These are phyloP conservation scores for Moesziomyces aphidis DNA, from an alignment of 1,284 basidiomycete genomes.

Conservation along the genomic window DNA sequence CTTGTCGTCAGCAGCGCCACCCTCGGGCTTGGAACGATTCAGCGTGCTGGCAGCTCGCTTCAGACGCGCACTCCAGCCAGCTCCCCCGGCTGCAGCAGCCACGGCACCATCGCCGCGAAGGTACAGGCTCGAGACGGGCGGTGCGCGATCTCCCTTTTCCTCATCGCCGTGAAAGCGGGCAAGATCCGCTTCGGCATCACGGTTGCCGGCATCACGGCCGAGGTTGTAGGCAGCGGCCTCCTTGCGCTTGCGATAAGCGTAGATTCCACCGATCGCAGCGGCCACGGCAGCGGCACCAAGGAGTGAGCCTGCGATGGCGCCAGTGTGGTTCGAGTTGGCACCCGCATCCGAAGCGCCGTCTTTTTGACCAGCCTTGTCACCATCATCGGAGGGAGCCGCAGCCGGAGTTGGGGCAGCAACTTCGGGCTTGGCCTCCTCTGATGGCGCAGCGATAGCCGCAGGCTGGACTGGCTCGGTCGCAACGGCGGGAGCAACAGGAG, in stretches of 20 bases:
- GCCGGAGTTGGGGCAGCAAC: conserved; percentile 23
- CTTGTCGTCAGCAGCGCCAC: conserved; percentile 2
- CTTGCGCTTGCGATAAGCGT: conserved; percentile 60
- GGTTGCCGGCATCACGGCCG: conserved; percentile 19
- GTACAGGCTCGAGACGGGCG: conserved; percentile 46
- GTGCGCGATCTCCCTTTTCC: conserved; percentile 21
- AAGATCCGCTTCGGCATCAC: conserved; percentile 31
- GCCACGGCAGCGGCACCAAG: conserved; percentile 63
- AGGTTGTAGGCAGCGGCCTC: conserved; percentile 44
- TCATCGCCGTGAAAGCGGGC: conserved; percentile 7
- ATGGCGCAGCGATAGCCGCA: neutral
- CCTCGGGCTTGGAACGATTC: conserved; percentile 1
- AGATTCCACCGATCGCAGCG: conserved; percentile 59
- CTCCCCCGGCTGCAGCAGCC: conserved; percentile 14
- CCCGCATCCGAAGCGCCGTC: neutral
- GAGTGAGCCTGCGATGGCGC: conserved; percentile 60
- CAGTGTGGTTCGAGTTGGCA: conserved; percentile 18
- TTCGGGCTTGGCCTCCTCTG: conserved; percentile 12
- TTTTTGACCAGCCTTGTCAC: neutral
- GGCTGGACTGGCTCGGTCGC: conserved; percentile 1
- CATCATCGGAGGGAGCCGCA: neutral
- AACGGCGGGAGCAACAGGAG: neutral
- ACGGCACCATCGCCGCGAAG: conserved; percentile 14
- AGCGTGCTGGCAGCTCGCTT: conserved; percentile 25
- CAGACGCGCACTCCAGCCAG: conserved; percentile 17